A percentile compares a stretch with the other conserved stretches of the same genome.
phyloP scores from a whole-genome alignment of 306 rosid genomes.

The Fragaria ananassa region DNA sequence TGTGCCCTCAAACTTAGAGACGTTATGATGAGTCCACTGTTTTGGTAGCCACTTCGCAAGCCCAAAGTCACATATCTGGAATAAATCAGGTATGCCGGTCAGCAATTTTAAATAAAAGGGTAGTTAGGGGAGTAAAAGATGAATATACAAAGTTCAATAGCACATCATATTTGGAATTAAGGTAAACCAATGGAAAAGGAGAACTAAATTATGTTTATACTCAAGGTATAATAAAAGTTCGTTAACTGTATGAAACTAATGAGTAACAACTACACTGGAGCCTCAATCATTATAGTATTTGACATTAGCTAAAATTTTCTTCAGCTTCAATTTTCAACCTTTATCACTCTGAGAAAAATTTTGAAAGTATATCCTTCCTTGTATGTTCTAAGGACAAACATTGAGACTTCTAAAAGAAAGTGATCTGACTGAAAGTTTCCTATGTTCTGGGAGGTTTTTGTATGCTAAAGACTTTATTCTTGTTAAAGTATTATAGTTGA shows the following conservation, averaged over 20 bases:
- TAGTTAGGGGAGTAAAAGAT: background rate
- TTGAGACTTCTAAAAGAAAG: background rate
- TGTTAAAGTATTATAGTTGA: background rate
- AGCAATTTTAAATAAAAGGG: background rate
- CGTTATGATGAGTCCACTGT: conserved; percentile 57
- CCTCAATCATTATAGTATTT: background rate
- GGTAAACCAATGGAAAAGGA: background rate
- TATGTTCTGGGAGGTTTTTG: background rate
- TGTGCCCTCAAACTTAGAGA: conserved; percentile 80
- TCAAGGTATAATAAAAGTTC: background rate
- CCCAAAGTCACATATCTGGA: conserved; percentile 93
- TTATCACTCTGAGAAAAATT: background rate
- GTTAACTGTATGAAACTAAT: background rate
- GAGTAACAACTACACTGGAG: background rate
- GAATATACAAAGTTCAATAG: background rate
- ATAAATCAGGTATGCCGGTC: conserved; percentile 9
- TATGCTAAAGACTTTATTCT: background rate
- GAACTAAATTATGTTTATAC: background rate
- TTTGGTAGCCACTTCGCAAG: conserved; percentile 87
- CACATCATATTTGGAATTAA: background rate
- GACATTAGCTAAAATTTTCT: background rate
- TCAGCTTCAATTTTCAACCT: background rate
- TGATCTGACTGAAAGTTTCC: background rate
- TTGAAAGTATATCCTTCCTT: background rate
- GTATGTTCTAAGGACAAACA: background rate